phyloP scores from a whole-genome alignment of 2,329 filamentous ascomycete species.

The Exophiala sp. region DNA sequence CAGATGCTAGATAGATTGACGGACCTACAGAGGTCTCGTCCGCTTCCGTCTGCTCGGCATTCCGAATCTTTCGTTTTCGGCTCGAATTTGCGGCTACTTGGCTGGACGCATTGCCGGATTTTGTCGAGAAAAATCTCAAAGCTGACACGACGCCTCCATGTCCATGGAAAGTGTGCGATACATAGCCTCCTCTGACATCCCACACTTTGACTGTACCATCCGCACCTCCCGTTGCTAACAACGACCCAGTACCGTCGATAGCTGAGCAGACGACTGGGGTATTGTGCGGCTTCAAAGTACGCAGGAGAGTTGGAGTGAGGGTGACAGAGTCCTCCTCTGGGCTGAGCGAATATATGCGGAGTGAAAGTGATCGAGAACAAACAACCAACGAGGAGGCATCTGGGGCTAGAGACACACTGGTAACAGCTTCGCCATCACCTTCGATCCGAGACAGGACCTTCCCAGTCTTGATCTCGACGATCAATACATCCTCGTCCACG shows the following conservation, averaged over 20 bases:
- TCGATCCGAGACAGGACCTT: constrained; percentile 80
- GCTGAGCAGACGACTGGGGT: constrained; percentile 85
- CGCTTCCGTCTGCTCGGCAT: constrained; percentile 46
- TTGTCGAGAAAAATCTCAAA: constrained; percentile 77
- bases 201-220: constrained; percentile 95
- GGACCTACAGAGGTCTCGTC: constrained; percentile 38
- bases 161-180: constrained; percentile 92
- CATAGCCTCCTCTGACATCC: constrained; percentile 83
- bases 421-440: constrained; percentile 64
- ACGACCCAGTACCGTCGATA: constrained; percentile 79
- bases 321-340: constrained; percentile 54
- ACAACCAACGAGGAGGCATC: constrained; percentile 82
- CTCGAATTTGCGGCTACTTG: constrained; percentile 2
- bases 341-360: constrained; percentile 81
- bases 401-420: constrained; percentile 65
- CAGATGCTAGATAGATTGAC: constrained; percentile 77
- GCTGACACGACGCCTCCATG: constrained; percentile 90
- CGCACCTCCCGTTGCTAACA: constrained; percentile 87
- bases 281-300: constrained; percentile 83
- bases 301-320: constrained; percentile 65
- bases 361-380: constrained; percentile 91
- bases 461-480: constrained; percentile 81
- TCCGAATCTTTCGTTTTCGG: constrained; percentile 37
- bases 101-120: constrained; percentile 11
- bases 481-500: constrained; percentile 83